These are phyloP conservation scores for Blastobotrys arbuscula DNA, from an alignment of 1,139 yeast species.

Conservation along the genomic window DNA sequence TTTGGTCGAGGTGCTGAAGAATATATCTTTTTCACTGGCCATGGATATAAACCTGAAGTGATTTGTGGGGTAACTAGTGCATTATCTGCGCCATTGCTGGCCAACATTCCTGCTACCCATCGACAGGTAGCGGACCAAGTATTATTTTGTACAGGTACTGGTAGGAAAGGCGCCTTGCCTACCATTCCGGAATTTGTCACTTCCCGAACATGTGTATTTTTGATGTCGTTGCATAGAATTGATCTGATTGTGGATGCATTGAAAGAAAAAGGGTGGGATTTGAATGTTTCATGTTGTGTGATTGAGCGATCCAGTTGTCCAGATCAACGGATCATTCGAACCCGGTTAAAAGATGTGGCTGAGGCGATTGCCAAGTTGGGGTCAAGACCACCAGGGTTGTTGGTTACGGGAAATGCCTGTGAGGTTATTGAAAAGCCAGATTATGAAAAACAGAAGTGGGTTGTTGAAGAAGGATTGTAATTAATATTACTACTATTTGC, in stretches of 20 bases:
- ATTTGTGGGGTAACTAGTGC: constrained; percentile 91
- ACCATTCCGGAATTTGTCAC: constrained; percentile 66
- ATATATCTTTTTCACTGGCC: constrained; percentile 54
- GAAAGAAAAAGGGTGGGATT: constrained; percentile 57
- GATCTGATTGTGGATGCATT: constrained; percentile 60
- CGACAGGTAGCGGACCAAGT: constrained; percentile 92
- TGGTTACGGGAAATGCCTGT: constrained; percentile 80
- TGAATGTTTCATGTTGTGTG: constrained; percentile 70
- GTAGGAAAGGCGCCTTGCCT: constrained; percentile 80
- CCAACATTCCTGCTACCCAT: constrained; percentile 87
- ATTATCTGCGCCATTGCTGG: constrained; percentile 79
- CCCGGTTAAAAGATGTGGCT: constrained; percentile 59
- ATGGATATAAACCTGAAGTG: constrained; percentile 69
- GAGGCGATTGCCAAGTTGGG: constrained; percentile 77
- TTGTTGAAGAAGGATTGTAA: constrained; percentile 53
- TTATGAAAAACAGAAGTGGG: constrained; percentile 40
- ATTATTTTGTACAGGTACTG: constrained; percentile 90
- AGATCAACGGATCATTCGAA: constrained; percentile 81
- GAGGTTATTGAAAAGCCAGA: constrained; percentile 40
- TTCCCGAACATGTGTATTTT: constrained; percentile 74
- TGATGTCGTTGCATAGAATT: constrained; percentile 88
- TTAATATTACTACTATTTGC: no score
- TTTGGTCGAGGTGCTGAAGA: constrained; percentile 98
- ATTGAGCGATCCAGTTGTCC: constrained; percentile 92
- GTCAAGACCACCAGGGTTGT: constrained; percentile 88